Conservation (phyloP, 176 grass and related monocot species). For the Triticum urartu region DNA sequence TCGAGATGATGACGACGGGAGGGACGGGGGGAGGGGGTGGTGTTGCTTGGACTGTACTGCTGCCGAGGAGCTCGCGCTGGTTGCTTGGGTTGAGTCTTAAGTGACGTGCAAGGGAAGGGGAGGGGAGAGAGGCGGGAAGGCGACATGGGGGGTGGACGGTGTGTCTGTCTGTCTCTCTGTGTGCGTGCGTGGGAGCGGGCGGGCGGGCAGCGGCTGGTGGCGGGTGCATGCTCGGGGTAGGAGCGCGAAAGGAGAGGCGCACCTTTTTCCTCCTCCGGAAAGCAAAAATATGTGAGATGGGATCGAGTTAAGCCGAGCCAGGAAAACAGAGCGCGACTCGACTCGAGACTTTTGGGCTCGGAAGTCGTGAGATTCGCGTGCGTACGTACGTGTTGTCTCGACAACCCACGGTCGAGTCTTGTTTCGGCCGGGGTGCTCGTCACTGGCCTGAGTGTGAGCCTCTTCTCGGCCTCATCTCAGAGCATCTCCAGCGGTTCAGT, state of each 20-base stretch:
- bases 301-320: too few species aligned
- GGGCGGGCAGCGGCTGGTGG: neutral
- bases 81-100: constrained; percentile 25
- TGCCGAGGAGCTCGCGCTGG: neutral
- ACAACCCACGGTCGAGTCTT: too few species aligned
- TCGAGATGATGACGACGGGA: neutral
- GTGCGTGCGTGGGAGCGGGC: constrained; percentile 7
- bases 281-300: too few species aligned
- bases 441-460: too few species aligned
- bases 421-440: too few species aligned
- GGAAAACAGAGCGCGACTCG: too few species aligned
- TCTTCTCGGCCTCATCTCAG: too few species aligned
- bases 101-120: constrained; percentile 31
- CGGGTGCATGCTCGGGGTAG: neutral
- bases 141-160: neutral
- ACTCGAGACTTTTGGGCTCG: too few species aligned
- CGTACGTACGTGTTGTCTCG: too few species aligned
- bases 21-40: neutral
- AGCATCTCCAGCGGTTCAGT: too few species aligned
- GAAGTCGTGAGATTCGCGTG: too few species aligned
- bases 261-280: neutral
- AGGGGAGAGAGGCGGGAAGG: constrained; percentile 2
- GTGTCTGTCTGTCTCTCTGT: neutral
- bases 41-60: constrained; percentile 43
- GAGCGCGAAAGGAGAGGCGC: constrained; percentile 30